Percentiles rank a stretch among this genome's conserved stretches.
phyloP scores from a whole-genome alignment of 163 green algal species.

The Prototheca wickerhamii region DNA sequence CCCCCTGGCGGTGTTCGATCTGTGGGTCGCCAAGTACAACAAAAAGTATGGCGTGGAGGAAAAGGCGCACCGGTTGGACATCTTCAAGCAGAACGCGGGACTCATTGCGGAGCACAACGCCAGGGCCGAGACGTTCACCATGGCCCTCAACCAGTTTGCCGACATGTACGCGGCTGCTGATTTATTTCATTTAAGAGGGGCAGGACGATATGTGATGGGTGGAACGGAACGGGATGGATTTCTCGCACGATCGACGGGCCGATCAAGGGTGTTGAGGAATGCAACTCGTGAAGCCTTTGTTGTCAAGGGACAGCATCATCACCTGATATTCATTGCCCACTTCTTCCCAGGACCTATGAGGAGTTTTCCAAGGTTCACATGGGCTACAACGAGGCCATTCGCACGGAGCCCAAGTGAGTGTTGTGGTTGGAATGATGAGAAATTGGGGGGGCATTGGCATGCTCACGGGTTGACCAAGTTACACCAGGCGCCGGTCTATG shows the following conservation, averaged over 20 bases:
- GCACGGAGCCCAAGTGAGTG: background rate
- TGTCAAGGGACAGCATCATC: background rate
- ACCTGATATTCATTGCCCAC: background rate
- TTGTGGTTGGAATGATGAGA: too few species aligned
- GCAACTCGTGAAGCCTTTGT: background rate
- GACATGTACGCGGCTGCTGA: constrained; percentile 39
- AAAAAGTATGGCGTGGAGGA: constrained; percentile 17
- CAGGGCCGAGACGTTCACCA: constrained; percentile 11
- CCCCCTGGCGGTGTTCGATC: constrained; percentile 5
- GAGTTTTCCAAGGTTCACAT: constrained; percentile 63
- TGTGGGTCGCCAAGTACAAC: constrained; percentile 7
- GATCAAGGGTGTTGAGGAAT: background rate
- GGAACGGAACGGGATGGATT: background rate
- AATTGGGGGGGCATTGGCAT: too few species aligned
- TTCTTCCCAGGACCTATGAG: constrained; percentile 40
- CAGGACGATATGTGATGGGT: background rate
- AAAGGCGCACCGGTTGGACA: background rate
- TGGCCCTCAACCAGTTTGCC: constrained; percentile 76
- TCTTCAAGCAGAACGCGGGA: constrained; percentile 43
- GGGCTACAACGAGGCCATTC: constrained; percentile 38
- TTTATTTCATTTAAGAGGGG: background rate
- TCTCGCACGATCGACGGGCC: background rate
- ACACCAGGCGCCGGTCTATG: background rate
- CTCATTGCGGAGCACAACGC: constrained; percentile 53
- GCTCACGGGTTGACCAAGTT: background rate